phyloP scores from a whole-genome alignment of 2,329 filamentous ascomycete genomes.

The Penicillium olsonii region DNA sequence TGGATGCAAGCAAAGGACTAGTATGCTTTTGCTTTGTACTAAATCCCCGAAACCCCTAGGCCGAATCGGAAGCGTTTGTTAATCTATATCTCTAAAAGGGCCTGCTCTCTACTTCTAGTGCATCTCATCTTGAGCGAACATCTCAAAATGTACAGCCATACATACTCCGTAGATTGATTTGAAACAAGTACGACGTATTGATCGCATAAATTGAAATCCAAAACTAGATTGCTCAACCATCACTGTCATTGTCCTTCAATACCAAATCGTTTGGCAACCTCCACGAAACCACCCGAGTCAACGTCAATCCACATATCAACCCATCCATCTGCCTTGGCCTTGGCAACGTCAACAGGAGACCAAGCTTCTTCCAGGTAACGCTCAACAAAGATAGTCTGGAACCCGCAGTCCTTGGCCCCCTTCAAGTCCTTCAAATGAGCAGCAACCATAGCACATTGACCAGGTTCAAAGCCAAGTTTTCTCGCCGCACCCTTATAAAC shows the following conservation, averaged over 20 bases:
- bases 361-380: constrained; percentile 66
- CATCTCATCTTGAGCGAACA: too few relatives aligned
- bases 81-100: too few relatives aligned
- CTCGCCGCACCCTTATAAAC: constrained; percentile 70
- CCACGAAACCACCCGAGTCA: constrained; percentile 54
- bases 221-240: too few relatives aligned
- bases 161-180: too few relatives aligned
- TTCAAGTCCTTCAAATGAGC: constrained; percentile 71
- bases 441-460: constrained; percentile 74
- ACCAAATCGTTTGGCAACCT: constrained; percentile 53
- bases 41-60: too few relatives aligned
- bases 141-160: too few relatives aligned
- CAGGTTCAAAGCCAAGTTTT: constrained; percentile 57
- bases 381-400: constrained; percentile 75
- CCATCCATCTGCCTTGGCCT: constrained; percentile 58
- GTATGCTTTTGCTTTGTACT: too few relatives aligned
- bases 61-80: too few relatives aligned
- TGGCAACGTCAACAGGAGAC: constrained; percentile 52
- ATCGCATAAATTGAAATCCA: too few relatives aligned
- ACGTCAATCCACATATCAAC: constrained; percentile 65
- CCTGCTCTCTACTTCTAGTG: too few relatives aligned
- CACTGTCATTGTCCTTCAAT: constrained; percentile 9
- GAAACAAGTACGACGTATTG: too few relatives aligned
- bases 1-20: too few relatives aligned
- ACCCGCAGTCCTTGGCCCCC: constrained; percentile 64